Evolutionary conservation across 306 rosid species (phyloP).

Genomic region (Fagus crenata): DNA sequence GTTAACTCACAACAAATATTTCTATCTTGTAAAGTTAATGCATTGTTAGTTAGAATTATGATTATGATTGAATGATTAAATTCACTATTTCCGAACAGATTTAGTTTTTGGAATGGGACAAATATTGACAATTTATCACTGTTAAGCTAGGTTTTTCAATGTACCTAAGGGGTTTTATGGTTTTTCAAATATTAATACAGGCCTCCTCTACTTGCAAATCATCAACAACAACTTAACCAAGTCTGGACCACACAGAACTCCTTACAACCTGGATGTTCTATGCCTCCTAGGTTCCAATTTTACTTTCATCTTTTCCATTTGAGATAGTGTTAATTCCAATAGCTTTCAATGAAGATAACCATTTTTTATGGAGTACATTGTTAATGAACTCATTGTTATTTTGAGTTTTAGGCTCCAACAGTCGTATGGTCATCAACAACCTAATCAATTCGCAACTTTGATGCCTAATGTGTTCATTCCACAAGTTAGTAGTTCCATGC

Average conservation of each 20-base stretch:
- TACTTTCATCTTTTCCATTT: neutral
- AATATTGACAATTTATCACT: neutral
- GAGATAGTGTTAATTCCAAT: neutral
- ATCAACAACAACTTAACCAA: conserved; percentile 6
- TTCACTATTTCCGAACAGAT: no score
- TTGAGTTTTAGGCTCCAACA: neutral
- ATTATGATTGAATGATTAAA: no score
- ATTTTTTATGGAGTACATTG: neutral
- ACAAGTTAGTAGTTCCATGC: neutral
- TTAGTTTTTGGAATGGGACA: neutral
- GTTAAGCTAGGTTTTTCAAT: neutral
- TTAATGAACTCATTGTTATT: neutral
- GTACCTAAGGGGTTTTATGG: neutral
- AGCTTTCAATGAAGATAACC: neutral
- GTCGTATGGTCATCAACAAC: neutral
- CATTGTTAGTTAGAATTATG: no score
- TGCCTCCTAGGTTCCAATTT: conserved; percentile 12
- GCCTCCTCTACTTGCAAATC: neutral
- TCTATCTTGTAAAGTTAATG: neutral
- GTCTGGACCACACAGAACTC: conserved; percentile 6
- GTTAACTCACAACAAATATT: neutral
- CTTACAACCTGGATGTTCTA: conserved; percentile 4
- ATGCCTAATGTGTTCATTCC: neutral
- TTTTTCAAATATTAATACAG: neutral
- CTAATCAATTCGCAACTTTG: neutral